These are phyloP conservation scores for Suaeda aralocaspica DNA, from an alignment of 148 eudicot species.

Conservation along the genomic window DNA sequence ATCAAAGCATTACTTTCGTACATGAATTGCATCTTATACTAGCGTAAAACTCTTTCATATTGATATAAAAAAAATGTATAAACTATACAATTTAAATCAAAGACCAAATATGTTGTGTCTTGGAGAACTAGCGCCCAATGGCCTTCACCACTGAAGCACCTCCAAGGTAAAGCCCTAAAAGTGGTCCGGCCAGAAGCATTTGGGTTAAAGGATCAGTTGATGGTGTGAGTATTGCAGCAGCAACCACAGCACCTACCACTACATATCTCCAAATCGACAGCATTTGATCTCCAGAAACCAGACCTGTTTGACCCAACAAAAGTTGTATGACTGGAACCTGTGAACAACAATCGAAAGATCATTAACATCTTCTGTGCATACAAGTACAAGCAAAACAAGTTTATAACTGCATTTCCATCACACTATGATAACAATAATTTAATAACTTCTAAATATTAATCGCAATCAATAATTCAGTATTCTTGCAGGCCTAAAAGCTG, in stretches of 20 bases:
- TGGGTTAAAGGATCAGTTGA: slow-evolving; percentile 98
- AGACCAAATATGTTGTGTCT: not conserved
- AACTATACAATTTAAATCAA: slow-evolving; percentile 17
- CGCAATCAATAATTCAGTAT: too few relatives aligned
- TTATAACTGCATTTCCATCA: not conserved
- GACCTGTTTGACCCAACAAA: slow-evolving; percentile 80
- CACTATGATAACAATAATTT: not conserved
- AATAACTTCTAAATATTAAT: too few relatives aligned
- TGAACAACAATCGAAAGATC: slow-evolving; percentile 4
- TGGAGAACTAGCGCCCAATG: slow-evolving; percentile 39
- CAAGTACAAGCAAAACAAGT: not conserved
- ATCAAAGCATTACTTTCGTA: not conserved
- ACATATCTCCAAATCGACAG: slow-evolving; percentile 97
- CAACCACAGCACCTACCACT: slow-evolving; percentile 92
- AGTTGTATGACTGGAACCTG: slow-evolving; percentile 96
- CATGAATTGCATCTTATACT: not conserved
- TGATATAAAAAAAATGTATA: not conserved
- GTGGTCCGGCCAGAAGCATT: slow-evolving; percentile 88
- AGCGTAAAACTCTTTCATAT: not conserved
- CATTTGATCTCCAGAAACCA: slow-evolving; percentile 92
- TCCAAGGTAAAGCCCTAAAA: slow-evolving; percentile 90
- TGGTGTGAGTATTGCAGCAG: slow-evolving; percentile 93
- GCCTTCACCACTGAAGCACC: slow-evolving; percentile 90
- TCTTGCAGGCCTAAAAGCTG: too few relatives aligned
- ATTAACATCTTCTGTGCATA: not conserved